These are phyloP conservation scores for Scutellaria galericulata DNA, from an alignment of 257 asterid genomes.

Conservation along the genomic window DNA sequence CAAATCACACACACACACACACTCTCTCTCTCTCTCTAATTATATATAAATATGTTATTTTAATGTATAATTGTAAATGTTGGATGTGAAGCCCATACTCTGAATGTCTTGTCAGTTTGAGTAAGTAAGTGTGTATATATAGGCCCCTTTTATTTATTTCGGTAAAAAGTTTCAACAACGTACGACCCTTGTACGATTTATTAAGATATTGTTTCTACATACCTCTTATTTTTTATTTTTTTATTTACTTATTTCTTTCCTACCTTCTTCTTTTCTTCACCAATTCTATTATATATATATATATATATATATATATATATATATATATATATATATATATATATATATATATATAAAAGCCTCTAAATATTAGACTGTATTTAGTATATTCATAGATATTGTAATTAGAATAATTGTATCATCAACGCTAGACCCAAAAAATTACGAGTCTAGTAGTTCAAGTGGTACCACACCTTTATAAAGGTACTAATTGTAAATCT, in stretches of 20 bases:
- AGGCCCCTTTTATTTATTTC: conserved; percentile 27
- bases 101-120: conserved; percentile 48
- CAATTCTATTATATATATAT: conserved; percentile 25
- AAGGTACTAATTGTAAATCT: too few relatives aligned
- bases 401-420: too few relatives aligned
- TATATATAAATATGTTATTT: too few relatives aligned
- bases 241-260: conserved; percentile 23
- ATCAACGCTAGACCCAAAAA: too few relatives aligned
- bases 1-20: too few relatives aligned
- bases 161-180: conserved; percentile 29
- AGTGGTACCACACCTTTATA: too few relatives aligned
- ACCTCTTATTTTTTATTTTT: conserved; percentile 15
- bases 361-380: neutral
- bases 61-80: neutral
- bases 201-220: neutral
- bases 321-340: conserved; percentile 28
- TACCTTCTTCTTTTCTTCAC: neutral
- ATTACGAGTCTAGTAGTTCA: too few relatives aligned
- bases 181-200: conserved; percentile 27
- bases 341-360: conserved; percentile 26
- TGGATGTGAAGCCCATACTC: conserved; percentile 53
- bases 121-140: conserved; percentile 25
- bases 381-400: too few relatives aligned
- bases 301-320: conserved; percentile 29
- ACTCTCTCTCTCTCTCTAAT: conserved; percentile 26